Conservation (phyloP, 805 yeast genomes). For the Starmerella etchellsii region DNA sequence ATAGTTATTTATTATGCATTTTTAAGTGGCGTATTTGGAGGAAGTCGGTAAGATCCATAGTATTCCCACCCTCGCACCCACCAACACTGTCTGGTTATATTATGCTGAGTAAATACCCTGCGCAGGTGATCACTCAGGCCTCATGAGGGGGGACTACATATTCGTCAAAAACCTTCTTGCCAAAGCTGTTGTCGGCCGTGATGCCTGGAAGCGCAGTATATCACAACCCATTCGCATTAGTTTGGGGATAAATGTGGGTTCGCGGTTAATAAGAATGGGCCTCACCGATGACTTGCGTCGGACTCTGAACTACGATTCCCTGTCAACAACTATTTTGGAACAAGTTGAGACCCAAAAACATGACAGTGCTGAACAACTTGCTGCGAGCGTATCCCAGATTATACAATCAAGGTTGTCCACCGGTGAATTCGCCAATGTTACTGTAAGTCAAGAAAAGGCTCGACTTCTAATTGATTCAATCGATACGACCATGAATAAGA, state of each 20-base stretch:
- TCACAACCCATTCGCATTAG: conserved; percentile 56
- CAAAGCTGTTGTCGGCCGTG: conserved; percentile 54
- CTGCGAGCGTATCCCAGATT: conserved; percentile 35
- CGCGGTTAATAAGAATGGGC: conserved; percentile 49
- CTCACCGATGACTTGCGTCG: conserved; percentile 64
- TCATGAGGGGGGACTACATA: conserved; percentile 28
- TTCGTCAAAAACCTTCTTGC: conserved; percentile 46
- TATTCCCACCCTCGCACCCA: too few species aligned
- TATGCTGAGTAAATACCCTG: too few species aligned
- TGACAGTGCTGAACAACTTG: conserved; percentile 32
- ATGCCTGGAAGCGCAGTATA: conserved; percentile 56
- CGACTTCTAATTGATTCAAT: conserved; percentile 45
- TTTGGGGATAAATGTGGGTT: conserved; percentile 50
- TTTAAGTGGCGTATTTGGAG: too few species aligned
- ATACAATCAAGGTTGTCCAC: conserved; percentile 35
- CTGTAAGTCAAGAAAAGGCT: conserved; percentile 38
- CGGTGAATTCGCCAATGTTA: conserved; percentile 34
- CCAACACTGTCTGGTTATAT: too few species aligned
- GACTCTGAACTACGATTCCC: conserved; percentile 79
- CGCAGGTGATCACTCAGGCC: too few species aligned
- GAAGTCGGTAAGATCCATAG: too few species aligned
- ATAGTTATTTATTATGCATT: not conserved
- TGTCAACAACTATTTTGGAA: conserved; percentile 50
- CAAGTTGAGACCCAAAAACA: conserved; percentile 34
- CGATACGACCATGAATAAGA: conserved; percentile 30